Percentiles rank a stretch among this genome's conserved stretches.
Evolutionary conservation across 106 monocot species (phyloP).

Genomic region (Phalaenopsis equestris): DNA sequence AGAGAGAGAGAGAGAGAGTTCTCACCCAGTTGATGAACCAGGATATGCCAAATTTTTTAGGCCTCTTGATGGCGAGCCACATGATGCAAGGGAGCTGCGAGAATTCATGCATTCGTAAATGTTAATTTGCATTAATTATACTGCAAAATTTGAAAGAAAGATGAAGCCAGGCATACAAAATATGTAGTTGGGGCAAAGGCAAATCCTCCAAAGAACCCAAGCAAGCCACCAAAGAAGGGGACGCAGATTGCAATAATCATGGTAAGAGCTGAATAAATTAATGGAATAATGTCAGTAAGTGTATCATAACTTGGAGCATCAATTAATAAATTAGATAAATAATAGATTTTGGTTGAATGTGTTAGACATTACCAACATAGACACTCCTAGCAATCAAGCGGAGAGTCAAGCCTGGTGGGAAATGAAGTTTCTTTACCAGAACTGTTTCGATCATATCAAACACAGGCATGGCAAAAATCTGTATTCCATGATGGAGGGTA

Average conservation of each 20-base stretch:
- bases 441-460: slow-evolving; percentile 65
- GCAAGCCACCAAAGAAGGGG: slow-evolving; percentile 17
- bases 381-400: slow-evolving; percentile 29
- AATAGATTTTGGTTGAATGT: not conserved
- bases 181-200: slow-evolving; percentile 15
- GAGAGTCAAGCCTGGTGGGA: slow-evolving; percentile 25
- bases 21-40: slow-evolving; percentile 28
- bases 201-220: slow-evolving; percentile 16
- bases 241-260: slow-evolving; percentile 7
- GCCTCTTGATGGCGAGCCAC: slow-evolving; percentile 54
- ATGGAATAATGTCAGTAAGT: not conserved
- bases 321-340: not conserved
- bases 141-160: not conserved
- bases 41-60: slow-evolving; percentile 38
- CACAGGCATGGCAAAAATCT: slow-evolving; percentile 57
- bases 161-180: slow-evolving; percentile 1
- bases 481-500: not conserved
- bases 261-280: slow-evolving; percentile 6
- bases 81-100: slow-evolving; percentile 64
- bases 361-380: slow-evolving; percentile 45
- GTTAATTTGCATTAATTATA: not conserved
- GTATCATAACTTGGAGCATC: not conserved
- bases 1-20: not conserved
- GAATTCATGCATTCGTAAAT: not conserved
- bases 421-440: slow-evolving; percentile 34